These are phyloP conservation scores for Heracleum sosnowskyi DNA, from an alignment of 129 eudicot genomes.

Conservation along the genomic window DNA sequence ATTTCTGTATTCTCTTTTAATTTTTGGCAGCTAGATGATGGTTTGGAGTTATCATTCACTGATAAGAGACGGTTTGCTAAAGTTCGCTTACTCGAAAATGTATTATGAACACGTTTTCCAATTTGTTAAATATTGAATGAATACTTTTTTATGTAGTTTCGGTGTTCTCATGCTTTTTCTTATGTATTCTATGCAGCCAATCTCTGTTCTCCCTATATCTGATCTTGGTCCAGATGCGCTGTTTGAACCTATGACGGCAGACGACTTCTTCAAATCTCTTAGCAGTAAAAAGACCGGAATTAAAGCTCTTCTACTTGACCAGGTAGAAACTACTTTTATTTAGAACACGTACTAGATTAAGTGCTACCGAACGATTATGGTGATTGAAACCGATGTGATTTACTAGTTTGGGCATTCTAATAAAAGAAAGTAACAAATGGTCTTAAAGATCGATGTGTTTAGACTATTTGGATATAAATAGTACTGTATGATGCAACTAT, in stretches of 20 bases:
- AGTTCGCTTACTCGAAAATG: constrained; percentile 83
- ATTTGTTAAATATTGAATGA: background rate
- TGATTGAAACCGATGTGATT: background rate
- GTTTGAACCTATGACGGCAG: constrained; percentile 58
- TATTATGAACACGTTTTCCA: constrained; percentile 21
- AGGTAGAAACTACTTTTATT: constrained; percentile 34
- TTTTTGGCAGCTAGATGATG: constrained; percentile 70
- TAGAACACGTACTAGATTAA: background rate
- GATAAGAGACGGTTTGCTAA: constrained; percentile 94
- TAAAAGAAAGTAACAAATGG: background rate
- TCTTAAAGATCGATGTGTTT: background rate
- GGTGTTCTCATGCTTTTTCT: background rate
- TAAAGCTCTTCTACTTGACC: constrained; percentile 87
- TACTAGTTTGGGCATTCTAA: background rate
- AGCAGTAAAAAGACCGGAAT: constrained; percentile 77
- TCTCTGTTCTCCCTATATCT: constrained; percentile 63
- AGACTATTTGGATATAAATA: background rate
- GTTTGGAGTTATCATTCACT: constrained; percentile 87
- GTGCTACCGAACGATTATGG: background rate
- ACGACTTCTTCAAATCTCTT: constrained; percentile 47
- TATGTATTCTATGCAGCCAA: constrained; percentile 46
- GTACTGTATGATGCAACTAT: background rate
- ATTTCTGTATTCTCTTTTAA: background rate
- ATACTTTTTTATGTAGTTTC: constrained; percentile 5
- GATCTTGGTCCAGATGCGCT: constrained; percentile 99